Percentiles rank a stretch among this genome's conserved stretches.
Conservation (phyloP, 2,329 filamentous ascomycete genomes). For the Cladophialophora exuberans region DNA sequence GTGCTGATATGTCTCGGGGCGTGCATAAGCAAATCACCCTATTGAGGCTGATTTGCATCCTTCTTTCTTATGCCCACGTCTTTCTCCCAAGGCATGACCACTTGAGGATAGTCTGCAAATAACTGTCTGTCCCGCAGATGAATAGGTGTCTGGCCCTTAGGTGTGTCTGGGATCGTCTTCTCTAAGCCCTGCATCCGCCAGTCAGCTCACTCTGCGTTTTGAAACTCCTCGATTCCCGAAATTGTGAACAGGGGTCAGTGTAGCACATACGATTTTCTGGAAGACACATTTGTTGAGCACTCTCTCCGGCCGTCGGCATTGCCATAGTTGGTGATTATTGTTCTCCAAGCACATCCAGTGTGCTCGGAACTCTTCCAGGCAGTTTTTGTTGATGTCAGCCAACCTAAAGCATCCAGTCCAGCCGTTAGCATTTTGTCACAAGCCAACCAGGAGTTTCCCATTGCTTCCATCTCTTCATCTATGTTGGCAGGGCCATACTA, state of each 20-base stretch:
- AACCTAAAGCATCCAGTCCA: conserved; percentile 61
- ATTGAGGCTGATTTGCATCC: conserved; percentile 17
- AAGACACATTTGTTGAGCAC: conserved; percentile 94
- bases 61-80: conserved; percentile 33
- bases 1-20: too few relatives aligned
- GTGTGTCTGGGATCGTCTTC: conserved; percentile 77
- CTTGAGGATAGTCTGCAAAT: conserved; percentile 39
- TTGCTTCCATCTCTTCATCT: not conserved
- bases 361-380: conserved; percentile 83
- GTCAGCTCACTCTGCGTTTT: not conserved
- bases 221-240: not conserved
- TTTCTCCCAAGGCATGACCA: conserved; percentile 31
- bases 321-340: conserved; percentile 97
- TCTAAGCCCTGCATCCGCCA: conserved; percentile 67
- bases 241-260: not conserved
- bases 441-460: not conserved
- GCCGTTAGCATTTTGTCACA: conserved; percentile 1
- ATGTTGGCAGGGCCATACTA: conserved; percentile 50
- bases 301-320: conserved; percentile 87
- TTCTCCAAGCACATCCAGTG: conserved; percentile 97
- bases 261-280: conserved; percentile 78
- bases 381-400: conserved; percentile 94
- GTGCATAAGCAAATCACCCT: not conserved
- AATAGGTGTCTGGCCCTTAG: conserved; percentile 70
- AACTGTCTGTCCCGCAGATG: conserved; percentile 66